These are phyloP conservation scores for Hippophae gyantsensis DNA, from an alignment of 306 rosid species.

Conservation along the genomic window DNA sequence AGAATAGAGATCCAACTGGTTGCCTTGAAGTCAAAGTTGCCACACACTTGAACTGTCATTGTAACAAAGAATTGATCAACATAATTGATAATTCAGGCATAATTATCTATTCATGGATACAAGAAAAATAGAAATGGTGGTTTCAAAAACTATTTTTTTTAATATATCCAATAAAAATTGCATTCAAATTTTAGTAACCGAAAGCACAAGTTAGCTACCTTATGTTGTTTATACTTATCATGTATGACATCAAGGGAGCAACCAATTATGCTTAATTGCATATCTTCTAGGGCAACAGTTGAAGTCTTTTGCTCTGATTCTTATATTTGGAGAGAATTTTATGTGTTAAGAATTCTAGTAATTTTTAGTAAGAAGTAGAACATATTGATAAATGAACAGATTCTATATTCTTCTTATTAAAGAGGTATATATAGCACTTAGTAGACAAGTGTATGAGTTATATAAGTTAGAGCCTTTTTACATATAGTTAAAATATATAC, in stretches of 20 bases:
- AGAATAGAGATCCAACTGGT: constrained; percentile 43
- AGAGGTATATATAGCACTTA: too few species aligned
- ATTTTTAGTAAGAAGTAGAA: too few species aligned
- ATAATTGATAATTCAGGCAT: neutral
- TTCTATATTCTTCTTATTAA: too few species aligned
- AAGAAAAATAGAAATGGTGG: too few species aligned
- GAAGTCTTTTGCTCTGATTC: constrained; percentile 48
- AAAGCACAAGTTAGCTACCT: constrained; percentile 31
- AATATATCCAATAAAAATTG: too few species aligned
- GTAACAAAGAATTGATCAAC: constrained; percentile 4
- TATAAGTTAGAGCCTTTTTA: too few species aligned
- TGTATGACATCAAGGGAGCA: constrained; percentile 53
- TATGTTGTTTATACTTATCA: constrained; percentile 63
- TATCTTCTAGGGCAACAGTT: constrained; percentile 55
- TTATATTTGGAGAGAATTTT: constrained; percentile 35
- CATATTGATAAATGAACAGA: too few species aligned
- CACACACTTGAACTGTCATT: constrained; percentile 64
- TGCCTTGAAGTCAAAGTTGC: constrained; percentile 43
- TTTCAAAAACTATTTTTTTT: neutral
- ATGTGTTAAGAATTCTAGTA: too few species aligned
- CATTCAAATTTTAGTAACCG: neutral
- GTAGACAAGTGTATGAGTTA: too few species aligned
- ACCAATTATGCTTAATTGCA: constrained; percentile 53
- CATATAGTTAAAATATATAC: too few species aligned
- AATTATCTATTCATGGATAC: too few species aligned